These are phyloP conservation scores for Cnidoscolus chayamansa DNA, from an alignment of 441 rosid genomes.

Conservation along the genomic window DNA sequence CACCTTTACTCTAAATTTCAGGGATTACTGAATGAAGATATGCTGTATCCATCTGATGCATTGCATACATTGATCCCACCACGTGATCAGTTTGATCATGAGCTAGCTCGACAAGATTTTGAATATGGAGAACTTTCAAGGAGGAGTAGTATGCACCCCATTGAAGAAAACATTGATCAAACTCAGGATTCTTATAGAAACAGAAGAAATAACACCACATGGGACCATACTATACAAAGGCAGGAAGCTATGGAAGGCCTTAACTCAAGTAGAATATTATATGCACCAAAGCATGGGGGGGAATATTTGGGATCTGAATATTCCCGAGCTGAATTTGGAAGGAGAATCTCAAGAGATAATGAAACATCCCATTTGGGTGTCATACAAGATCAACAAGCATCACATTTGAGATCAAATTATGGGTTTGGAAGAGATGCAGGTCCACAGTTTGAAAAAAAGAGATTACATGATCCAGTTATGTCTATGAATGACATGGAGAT, in stretches of 20 bases:
- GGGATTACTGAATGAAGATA: slow-evolving; percentile 30
- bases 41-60: slow-evolving; percentile 35
- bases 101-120: slow-evolving; percentile 31
- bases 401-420: slow-evolving; percentile 38
- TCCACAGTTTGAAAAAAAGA: slow-evolving; percentile 36
- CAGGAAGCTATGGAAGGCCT: slow-evolving; percentile 29
- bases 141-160: slow-evolving; percentile 31
- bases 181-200: slow-evolving; percentile 33
- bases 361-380: slow-evolving; percentile 29
- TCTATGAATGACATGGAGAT: slow-evolving; percentile 33
- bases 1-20: slow-evolving; percentile 32
- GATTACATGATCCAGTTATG: slow-evolving; percentile 28
- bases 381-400: slow-evolving; percentile 29
- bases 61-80: slow-evolving; percentile 31
- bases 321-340: slow-evolving; percentile 30
- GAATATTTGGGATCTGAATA: slow-evolving; percentile 37
- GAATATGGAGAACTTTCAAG: slow-evolving; percentile 38
- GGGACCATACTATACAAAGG: slow-evolving; percentile 33
- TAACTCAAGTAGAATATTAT: slow-evolving; percentile 33
- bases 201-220: slow-evolving; percentile 30
- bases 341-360: slow-evolving; percentile 34
- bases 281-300: slow-evolving; percentile 33
- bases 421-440: slow-evolving; percentile 45
- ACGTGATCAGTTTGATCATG: slow-evolving; percentile 33
- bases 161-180: slow-evolving; percentile 31